Conservation (phyloP, 306 rosid species). For the Hylodesmum podocarpum region DNA sequence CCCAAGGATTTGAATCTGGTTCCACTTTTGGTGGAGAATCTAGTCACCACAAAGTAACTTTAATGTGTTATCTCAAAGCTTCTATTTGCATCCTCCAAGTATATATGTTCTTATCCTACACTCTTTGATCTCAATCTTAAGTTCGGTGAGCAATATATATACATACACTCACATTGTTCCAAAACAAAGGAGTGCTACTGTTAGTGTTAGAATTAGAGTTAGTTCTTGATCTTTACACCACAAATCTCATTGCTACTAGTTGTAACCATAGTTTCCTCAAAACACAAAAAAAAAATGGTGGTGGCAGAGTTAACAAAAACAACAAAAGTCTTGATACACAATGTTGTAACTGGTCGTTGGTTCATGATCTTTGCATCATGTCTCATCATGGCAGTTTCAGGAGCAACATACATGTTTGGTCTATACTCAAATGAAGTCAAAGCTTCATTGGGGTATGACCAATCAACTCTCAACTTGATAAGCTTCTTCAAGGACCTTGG, state of each 20-base stretch:
- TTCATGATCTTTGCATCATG: constrained; percentile 66
- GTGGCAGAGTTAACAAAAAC: constrained; percentile 6
- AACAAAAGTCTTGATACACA: constrained; percentile 34
- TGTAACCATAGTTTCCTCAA: not conserved
- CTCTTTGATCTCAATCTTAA: not conserved
- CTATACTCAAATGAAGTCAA: constrained; percentile 60
- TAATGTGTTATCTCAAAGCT: not conserved
- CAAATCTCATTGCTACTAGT: not conserved
- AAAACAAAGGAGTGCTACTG: not conserved
- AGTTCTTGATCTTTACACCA: not conserved
- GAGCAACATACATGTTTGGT: constrained; percentile 68
- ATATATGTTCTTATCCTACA: not conserved
- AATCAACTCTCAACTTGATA: constrained; percentile 64
- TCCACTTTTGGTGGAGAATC: constrained; percentile 20
- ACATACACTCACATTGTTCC: not conserved
- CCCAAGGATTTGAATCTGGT: not conserved
- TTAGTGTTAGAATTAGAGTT: not conserved
- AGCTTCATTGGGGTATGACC: constrained; percentile 66
- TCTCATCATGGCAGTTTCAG: constrained; percentile 63
- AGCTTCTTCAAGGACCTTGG: constrained; percentile 87
- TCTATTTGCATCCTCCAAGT: constrained; percentile 1
- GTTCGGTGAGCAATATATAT: not conserved
- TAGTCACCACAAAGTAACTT: not conserved
- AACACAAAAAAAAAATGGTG: constrained; percentile 23
- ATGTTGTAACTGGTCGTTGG: constrained; percentile 62